Evolutionary conservation across 2,329 filamentous ascomycete genomes (phyloP).

Genomic region (Botrytis hyacinthi): DNA sequence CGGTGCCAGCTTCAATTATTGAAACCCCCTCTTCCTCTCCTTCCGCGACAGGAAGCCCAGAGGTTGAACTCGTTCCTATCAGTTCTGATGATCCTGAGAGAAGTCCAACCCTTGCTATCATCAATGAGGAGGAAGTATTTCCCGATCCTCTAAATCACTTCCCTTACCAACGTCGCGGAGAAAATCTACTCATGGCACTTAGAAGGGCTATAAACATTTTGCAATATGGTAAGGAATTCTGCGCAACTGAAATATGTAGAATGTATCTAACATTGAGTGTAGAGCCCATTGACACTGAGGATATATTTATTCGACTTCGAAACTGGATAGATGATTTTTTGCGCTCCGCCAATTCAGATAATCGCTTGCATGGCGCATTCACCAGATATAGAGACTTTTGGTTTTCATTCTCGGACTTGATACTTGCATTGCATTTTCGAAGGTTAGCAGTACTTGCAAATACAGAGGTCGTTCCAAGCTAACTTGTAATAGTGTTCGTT

Average conservation of each 20-base stretch:
- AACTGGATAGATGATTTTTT: constrained; percentile 54
- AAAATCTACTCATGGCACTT: constrained; percentile 28
- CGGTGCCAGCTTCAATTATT: constrained; percentile 28
- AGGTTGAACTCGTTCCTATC: constrained; percentile 35
- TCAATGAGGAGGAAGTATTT: constrained; percentile 33
- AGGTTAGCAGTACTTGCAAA: constrained; percentile 41
- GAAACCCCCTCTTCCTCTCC: constrained; percentile 38
- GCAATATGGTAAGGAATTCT: constrained; percentile 42
- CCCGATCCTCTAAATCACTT: constrained; percentile 48
- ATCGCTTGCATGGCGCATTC: constrained; percentile 45
- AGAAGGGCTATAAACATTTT: constrained; percentile 36
- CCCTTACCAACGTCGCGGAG: constrained; percentile 41
- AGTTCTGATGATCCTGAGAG: constrained; percentile 34
- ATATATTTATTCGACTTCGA: constrained; percentile 46
- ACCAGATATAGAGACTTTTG: constrained; percentile 50
- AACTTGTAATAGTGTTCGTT: constrained; percentile 34
- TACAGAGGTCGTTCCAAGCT: constrained; percentile 19
- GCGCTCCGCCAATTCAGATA: constrained; percentile 40
- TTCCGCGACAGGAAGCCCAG: constrained; percentile 34
- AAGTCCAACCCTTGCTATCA: constrained; percentile 35
- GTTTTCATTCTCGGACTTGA: constrained; percentile 51
- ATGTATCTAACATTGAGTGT: constrained; percentile 31
- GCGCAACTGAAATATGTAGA: background rate
- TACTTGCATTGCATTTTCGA: constrained; percentile 43
- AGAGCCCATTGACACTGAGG: constrained; percentile 47